Base-by-base conservation (phyloP, 2,329 filamentous ascomycete genomes). In the Triangularia setosa region DNA sequence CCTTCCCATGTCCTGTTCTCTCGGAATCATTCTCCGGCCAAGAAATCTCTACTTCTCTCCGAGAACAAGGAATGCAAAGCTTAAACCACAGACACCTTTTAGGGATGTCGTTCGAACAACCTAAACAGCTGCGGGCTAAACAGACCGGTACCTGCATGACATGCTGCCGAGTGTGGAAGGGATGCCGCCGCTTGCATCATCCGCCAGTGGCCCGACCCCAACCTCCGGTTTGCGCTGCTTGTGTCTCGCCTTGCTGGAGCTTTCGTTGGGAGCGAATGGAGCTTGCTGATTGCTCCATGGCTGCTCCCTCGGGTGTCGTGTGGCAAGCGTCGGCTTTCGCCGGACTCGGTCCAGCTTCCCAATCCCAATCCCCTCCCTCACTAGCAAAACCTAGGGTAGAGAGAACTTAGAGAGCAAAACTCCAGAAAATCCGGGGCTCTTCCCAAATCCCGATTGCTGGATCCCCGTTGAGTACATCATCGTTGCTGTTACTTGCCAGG, bases 261-360 rank as follows among this genome's bases (percentile, higher is more conserved):
- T 25, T 27, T 16, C n/a, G n/a, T n/a, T n/a, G n/a, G n/a, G n/a
- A n/a, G n/a, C n/a, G n/a, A n/a, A n/a, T n/a, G n/a, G n/a, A n/a
- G n/a, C n/a, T n/a, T n/a, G n/a, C n/a, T n/a, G n/a, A n/a, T n/a
- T n/a, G n/a, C n/a, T n/a, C n/a, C n/a, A n/a, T 59, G 57, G 21
- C 18, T 48, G 23, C 23, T 25, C 21, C 25, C 52, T 55, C 25
- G 52, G 25, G 54, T 40, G 16, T 59, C 59, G 7, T 24, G 55
- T 68, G 67, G 67, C 64, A 65, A 69, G 61, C 58, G 65, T 69
- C 68, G 68, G 68, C 68, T 69, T 68, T 67, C 63, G 33, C 48
- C 61, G 61, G 64, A 52, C 56, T 63, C 60, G 30, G 30, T 40
- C 28, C 55, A 25, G 24, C 35, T 9, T 2, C 4, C n/a, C n/a